Conservation (phyloP, 352 stramenopile species). For the Pythium plurisporium region DNA sequence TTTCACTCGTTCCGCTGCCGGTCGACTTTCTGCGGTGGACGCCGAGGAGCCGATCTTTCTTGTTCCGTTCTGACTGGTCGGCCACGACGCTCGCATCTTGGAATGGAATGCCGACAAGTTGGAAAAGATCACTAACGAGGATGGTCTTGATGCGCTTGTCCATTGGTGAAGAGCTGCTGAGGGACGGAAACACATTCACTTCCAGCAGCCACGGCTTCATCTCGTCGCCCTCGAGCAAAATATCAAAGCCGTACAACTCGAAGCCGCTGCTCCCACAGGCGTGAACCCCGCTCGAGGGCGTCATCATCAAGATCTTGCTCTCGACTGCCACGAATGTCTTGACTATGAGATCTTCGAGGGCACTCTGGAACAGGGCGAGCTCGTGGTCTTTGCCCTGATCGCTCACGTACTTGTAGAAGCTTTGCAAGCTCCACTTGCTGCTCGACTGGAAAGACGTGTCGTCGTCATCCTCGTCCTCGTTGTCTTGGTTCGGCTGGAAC, state of each 20-base stretch:
- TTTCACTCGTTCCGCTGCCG: conserved; percentile 2
- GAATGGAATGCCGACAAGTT: conserved; percentile 66
- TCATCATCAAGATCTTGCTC: conserved; percentile 50
- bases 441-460: conserved; percentile 17
- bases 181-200: conserved; percentile 88
- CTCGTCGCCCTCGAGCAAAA: conserved; percentile 69
- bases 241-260: conserved; percentile 88
- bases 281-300: not conserved
- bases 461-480: conserved; percentile 34
- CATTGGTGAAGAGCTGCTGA: conserved; percentile 81
- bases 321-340: conserved; percentile 90
- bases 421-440: conserved; percentile 84
- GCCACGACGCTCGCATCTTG: conserved; percentile 28
- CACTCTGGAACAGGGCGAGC: conserved; percentile 30
- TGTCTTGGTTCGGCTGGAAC: conserved; percentile 72
- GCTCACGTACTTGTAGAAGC: conserved; percentile 43
- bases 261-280: conserved; percentile 45
- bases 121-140: conserved; percentile 84
- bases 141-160: conserved; percentile 90
- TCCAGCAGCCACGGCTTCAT: conserved; percentile 87
- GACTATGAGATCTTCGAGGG: conserved; percentile 79
- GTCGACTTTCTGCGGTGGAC: conserved; percentile 22
- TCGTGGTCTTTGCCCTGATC: conserved; percentile 36
- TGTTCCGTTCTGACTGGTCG: conserved; percentile 38
- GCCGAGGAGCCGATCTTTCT: conserved; percentile 43